A percentile compares a stretch with the other conserved stretches of the same genome.
Evolutionary conservation across 2,329 filamentous ascomycete genomes (phyloP).

Genomic region (Cladophialophora carrionii): DNA sequence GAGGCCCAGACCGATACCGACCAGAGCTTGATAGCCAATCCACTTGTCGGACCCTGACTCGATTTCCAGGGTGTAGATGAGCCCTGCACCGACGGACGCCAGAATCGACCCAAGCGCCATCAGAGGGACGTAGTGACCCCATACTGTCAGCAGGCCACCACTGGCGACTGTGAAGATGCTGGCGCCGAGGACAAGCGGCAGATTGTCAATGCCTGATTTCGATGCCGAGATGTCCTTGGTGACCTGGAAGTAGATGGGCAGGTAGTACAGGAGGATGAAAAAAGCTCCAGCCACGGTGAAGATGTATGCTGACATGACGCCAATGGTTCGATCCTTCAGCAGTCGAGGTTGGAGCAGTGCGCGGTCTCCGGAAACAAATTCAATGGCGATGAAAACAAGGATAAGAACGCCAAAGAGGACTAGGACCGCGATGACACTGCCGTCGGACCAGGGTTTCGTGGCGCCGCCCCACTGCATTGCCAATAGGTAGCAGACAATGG

Average conservation of each 20-base stretch:
- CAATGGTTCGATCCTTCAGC: constrained; percentile 46
- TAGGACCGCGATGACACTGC: constrained; percentile 52
- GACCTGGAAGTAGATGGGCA: constrained; percentile 56
- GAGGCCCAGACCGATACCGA: constrained; percentile 41
- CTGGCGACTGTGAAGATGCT: constrained; percentile 42
- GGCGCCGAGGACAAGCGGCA: constrained; percentile 49
- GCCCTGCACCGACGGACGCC: constrained; percentile 40
- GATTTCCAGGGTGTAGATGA: constrained; percentile 44
- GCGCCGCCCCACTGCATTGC: constrained; percentile 53
- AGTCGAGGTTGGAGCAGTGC: constrained; percentile 48
- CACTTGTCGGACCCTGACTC: constrained; percentile 40
- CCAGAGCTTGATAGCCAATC: constrained; percentile 47
- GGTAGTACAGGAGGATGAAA: constrained; percentile 50
- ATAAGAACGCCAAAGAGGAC: constrained; percentile 49
- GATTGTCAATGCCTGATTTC: constrained; percentile 48
- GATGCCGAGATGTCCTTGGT: constrained; percentile 44
- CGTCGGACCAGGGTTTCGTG: constrained; percentile 44
- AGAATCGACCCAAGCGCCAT: constrained; percentile 39
- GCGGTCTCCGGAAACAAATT: constrained; percentile 47
- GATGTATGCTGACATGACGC: constrained; percentile 43
- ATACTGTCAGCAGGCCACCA: constrained; percentile 42
- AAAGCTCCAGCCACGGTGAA: constrained; percentile 46
- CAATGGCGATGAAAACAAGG: constrained; percentile 43
- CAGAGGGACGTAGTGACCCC: constrained; percentile 40
- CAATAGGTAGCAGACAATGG: constrained; percentile 49